phyloP scores from a whole-genome alignment of 495 filamentous ascomycete species.

The Podospora bellae-mahoneyi region DNA sequence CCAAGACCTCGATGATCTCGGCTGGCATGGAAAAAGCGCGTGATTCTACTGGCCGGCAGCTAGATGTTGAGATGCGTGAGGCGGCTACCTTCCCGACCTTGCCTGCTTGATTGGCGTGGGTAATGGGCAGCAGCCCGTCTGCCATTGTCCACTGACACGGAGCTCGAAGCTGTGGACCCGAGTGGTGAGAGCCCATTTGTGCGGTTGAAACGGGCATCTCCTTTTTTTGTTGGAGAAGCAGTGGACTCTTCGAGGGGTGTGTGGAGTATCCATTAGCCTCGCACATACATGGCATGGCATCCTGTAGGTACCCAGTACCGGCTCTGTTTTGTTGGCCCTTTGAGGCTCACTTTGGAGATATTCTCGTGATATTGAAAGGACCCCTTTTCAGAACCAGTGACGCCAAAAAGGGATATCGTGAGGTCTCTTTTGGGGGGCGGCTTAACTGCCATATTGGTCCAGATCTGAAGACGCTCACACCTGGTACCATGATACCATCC shows the following conservation, averaged over 20 bases:
- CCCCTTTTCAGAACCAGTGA: not conserved
- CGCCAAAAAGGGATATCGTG: not conserved
- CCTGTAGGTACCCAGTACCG: not conserved
- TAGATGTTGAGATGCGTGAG: constrained; percentile 22
- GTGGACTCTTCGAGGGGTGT: constrained; percentile 22
- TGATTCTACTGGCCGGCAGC: constrained; percentile 17
- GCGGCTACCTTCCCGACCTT: constrained; percentile 21
- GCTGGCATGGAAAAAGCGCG: constrained; percentile 18
- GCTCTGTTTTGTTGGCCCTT: constrained; percentile 2
- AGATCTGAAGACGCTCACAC: constrained; percentile 17
- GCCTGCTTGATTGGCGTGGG: constrained; percentile 7
- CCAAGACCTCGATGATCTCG: constrained; percentile 8
- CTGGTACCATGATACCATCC: constrained; percentile 13
- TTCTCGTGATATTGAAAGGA: not conserved
- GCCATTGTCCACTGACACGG: not conserved
- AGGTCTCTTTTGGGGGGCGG: constrained; percentile 7
- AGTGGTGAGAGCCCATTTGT: constrained; percentile 28
- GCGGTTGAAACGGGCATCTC: constrained; percentile 32
- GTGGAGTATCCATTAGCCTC: constrained; percentile 12
- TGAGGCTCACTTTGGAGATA: not conserved
- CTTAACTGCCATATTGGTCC: constrained; percentile 5
- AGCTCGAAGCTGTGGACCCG: constrained; percentile 26
- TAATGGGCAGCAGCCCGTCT: not conserved
- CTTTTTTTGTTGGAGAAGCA: constrained; percentile 21
- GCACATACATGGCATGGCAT: not conserved